Evolutionary conservation across 23 red algal species (phyloP), one percentile per base, ranked within the genome.

Genomic region (Chondrus crispus): DNA sequence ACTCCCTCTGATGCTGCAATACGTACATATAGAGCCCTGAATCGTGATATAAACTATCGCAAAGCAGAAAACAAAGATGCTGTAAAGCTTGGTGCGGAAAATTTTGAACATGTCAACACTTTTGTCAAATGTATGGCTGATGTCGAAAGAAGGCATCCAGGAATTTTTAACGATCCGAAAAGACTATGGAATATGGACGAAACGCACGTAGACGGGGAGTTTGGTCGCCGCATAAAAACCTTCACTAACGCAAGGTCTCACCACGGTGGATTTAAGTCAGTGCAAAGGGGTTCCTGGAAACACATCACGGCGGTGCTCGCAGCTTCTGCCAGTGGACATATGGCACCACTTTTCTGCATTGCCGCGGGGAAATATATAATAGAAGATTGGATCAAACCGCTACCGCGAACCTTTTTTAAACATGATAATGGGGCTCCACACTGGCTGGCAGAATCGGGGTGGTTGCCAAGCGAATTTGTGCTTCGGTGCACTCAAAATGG

Each of bases 161-260:
- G 33, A 14, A 66, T 85, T 22, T 39, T 69, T 41, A 43, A 60
- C 13, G 81, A 85, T 44, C 54, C 57, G n/a, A 3, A 68, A 20
- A 38, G 35, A 38, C 29, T 85, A 22, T 85, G 55, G 32, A 85
- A 85, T 46, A 68, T 85, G 81, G 30, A 85, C 47, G 81, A 85
- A 44, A 85, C 13, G 26, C 14, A 40, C 33, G 81, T 68, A 11
- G 26, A 35, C 6, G 54, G 7, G 35, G 24, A 37, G 11, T 13
- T 24, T 29, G 6, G 36, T 20, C n/a, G 46, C 35, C 39, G 35
- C 16, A 40, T 38, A 69, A 85, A 85, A 60, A 43, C 35, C 24
- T 85, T 66, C 47, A 44, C 35, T 42, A 7, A 30, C 29, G 29
- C 58, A 10, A 45, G 20, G 35, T 68, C 54, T 20, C 38, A 60